These are phyloP conservation scores for Hypoxylon sp. DNA, from an alignment of 2,329 filamentous ascomycete genomes.

Conservation along the genomic window DNA sequence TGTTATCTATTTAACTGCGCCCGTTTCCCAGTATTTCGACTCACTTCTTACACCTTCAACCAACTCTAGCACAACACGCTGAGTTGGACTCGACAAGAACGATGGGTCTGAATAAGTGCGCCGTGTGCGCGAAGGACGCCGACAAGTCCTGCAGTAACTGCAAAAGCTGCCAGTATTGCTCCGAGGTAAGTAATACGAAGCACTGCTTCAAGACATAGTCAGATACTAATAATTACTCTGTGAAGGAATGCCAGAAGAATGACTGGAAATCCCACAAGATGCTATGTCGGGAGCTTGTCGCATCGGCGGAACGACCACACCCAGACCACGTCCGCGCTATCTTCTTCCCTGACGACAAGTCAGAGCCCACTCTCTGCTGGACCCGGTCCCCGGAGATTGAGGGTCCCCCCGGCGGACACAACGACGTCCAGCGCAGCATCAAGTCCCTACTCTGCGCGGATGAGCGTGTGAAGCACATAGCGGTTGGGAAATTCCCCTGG, in stretches of 20 bases:
- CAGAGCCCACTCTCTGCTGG: conserved; percentile 9
- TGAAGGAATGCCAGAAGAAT: conserved; percentile 19
- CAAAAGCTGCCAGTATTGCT: conserved; percentile 27
- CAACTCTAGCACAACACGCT: too few relatives aligned
- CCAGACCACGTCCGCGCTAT: conserved; percentile 8
- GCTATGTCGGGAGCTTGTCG: conserved; percentile 1
- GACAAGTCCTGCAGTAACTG: conserved; percentile 1
- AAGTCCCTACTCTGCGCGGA: too few relatives aligned
- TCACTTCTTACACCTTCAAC: too few relatives aligned
- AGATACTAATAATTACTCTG: too few relatives aligned
- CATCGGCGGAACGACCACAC: conserved; percentile 2
- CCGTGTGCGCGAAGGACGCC: conserved; percentile 13
- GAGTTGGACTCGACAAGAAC: too few relatives aligned
- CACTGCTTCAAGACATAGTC: too few relatives aligned
- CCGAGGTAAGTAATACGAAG: too few relatives aligned
- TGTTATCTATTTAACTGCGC: too few relatives aligned
- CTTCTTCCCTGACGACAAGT: conserved; percentile 8
- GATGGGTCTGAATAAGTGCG: conserved; percentile 4
- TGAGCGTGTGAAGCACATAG: too few relatives aligned
- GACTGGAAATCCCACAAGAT: conserved; percentile 18
- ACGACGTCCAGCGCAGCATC: too few relatives aligned
- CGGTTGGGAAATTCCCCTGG: too few relatives aligned
- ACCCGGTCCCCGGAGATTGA: neutral
- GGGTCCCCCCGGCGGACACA: neutral
- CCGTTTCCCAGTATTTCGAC: too few relatives aligned